phyloP scores from a whole-genome alignment of 768 basidiomycete genomes.

The Tulasnella calospora region DNA sequence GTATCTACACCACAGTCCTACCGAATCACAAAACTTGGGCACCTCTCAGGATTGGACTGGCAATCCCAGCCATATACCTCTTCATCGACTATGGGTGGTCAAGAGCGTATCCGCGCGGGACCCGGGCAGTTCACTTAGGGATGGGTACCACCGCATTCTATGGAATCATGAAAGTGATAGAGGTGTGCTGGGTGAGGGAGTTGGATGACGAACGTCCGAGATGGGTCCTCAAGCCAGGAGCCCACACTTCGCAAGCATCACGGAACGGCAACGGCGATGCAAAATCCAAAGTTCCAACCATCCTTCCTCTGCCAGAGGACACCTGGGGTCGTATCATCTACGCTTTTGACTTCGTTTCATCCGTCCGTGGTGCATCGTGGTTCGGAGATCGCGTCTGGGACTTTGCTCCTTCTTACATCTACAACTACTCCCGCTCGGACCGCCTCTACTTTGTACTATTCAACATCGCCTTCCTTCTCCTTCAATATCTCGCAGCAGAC shows the following conservation, averaged over 20 bases:
- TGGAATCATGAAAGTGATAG: background rate
- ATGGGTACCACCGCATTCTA: conserved; percentile 1
- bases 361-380: conserved; percentile 24
- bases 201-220: conserved; percentile 5
- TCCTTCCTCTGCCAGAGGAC: conserved; percentile 15
- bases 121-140: background rate
- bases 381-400: conserved; percentile 22
- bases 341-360: conserved; percentile 23
- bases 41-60: conserved; percentile 11
- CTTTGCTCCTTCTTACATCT: conserved; percentile 23
- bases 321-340: conserved; percentile 14
- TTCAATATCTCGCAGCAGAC: conserved; percentile 22
- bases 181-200: conserved; percentile 8
- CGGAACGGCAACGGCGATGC: background rate
- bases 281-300: background rate
- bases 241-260: background rate
- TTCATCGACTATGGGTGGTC: conserved; percentile 20
- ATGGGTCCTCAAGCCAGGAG: conserved; percentile 14
- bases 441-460: background rate
- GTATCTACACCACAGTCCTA: conserved; percentile 21
- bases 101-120: background rate
- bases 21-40: background rate
- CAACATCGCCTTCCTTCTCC: conserved; percentile 6
- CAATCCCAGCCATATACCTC: conserved; percentile 24
- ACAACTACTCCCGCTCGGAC: background rate